Percentiles rank a stretch among this genome's conserved stretches.
phyloP scores from a whole-genome alignment of 257 asterid genomes.

The Solanum infundibuliforme region DNA sequence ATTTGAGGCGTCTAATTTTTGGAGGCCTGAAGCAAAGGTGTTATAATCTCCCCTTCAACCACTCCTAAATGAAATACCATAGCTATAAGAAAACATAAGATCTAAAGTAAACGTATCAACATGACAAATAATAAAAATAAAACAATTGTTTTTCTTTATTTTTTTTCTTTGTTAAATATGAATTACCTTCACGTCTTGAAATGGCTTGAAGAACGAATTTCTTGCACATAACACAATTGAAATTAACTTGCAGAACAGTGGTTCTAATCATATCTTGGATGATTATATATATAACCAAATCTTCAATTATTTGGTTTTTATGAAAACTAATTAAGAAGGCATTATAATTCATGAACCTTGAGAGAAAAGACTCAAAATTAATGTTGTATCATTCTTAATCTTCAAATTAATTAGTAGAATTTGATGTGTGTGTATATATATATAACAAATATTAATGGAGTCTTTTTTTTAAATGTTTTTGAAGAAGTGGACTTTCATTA shows the following conservation, averaged over 20 bases:
- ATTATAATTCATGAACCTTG: neutral
- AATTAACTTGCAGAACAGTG: neutral
- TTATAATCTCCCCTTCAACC: neutral
- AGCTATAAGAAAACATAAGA: neutral
- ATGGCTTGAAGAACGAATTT: neutral
- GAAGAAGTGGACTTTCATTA: neutral
- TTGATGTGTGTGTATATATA: neutral
- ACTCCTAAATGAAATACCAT: neutral
- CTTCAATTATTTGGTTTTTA: neutral
- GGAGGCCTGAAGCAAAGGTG: neutral
- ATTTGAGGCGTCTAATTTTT: neutral
- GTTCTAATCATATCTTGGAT: neutral
- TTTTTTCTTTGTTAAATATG: neutral
- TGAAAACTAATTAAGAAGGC: neutral
- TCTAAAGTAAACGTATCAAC: neutral
- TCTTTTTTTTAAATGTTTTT: neutral
- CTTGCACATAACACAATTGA: neutral
- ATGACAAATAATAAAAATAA: neutral
- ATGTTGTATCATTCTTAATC: neutral
- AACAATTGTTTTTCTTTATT: neutral
- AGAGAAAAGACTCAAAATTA: neutral
- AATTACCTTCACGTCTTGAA: neutral
- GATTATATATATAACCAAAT: neutral
- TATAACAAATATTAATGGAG: neutral
- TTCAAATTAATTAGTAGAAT: neutral